phyloP scores from a whole-genome alignment of 2,329 filamentous ascomycete genomes.

The Xylariaceae sp. region DNA sequence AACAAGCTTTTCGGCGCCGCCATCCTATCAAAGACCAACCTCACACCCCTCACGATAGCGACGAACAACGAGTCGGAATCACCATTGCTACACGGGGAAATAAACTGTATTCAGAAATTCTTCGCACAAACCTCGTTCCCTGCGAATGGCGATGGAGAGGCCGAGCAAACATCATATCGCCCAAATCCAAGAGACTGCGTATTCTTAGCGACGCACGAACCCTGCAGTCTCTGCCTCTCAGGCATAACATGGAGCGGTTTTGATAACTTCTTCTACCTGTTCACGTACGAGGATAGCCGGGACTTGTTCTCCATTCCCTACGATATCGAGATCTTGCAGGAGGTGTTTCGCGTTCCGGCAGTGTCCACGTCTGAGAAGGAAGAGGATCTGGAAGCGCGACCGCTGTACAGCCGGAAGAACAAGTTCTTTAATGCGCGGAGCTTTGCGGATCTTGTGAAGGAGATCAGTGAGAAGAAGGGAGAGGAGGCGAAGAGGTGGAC shows the following conservation, averaged over 20 bases:
- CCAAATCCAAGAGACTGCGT: conserved; percentile 48
- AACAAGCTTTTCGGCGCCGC: conserved; percentile 58
- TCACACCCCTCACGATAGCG: conserved; percentile 46
- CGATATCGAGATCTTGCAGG: conserved; percentile 56
- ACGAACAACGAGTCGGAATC: conserved; percentile 56
- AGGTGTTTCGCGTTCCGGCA: conserved; percentile 50
- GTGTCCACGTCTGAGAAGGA: conserved; percentile 33
- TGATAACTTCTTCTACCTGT: conserved; percentile 55
- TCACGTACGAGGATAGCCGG: conserved; percentile 57
- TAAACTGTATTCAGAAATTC: conserved; percentile 60
- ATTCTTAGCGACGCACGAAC: conserved; percentile 59
- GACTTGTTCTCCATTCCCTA: conserved; percentile 55
- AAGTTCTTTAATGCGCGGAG: conserved; percentile 52
- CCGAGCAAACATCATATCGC: conserved; percentile 22
- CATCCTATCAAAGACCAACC: conserved; percentile 43
- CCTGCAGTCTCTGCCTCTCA: conserved; percentile 56
- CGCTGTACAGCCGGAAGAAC: conserved; percentile 54
- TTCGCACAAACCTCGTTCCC: conserved; percentile 40
- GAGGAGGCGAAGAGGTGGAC: conserved; percentile 34
- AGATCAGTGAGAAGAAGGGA: conserved; percentile 36
- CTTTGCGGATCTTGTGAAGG: conserved; percentile 39
- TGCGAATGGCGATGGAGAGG: neutral
- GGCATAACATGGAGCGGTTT: conserved; percentile 59
- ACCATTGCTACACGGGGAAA: conserved; percentile 57
- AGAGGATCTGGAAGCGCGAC: conserved; percentile 36